A percentile compares a stretch with the other conserved stretches of the same genome.
Conservation (phyloP, 176 grass and related monocot genomes). For the Paspalum notatum region DNA sequence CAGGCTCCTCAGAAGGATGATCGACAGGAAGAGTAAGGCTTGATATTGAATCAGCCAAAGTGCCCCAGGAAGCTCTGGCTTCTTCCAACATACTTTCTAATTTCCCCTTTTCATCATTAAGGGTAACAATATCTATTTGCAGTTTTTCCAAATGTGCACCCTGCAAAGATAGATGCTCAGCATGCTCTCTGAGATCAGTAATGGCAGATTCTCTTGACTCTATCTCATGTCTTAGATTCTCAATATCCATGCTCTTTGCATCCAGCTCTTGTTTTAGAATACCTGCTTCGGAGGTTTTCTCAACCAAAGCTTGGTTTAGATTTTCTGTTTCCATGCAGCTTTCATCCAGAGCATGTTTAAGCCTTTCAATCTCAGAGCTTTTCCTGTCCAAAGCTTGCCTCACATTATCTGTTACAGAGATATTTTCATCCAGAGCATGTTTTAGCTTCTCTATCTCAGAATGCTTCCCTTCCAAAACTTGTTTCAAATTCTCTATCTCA, state of each 20-base stretch:
- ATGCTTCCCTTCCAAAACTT: constrained; percentile 53
- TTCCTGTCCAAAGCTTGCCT: constrained; percentile 37
- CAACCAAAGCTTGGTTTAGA: constrained; percentile 45
- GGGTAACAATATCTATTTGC: constrained; percentile 51
- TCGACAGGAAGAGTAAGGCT: constrained; percentile 62
- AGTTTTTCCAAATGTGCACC: constrained; percentile 53
- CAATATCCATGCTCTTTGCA: constrained; percentile 34
- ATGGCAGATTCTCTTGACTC: constrained; percentile 61
- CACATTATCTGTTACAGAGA: constrained; percentile 45
- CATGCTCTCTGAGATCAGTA: constrained; percentile 59
- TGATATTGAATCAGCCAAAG: constrained; percentile 64
- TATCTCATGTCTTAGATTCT: constrained; percentile 59
- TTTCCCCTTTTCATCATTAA: constrained; percentile 62
- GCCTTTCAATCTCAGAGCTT: constrained; percentile 43
- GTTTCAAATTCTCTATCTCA: constrained; percentile 63
- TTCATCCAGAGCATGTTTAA: constrained; percentile 47
- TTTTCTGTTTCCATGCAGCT: constrained; percentile 60
- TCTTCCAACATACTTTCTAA: constrained; percentile 63
- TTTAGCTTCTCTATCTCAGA: constrained; percentile 65
- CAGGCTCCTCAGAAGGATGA: constrained; percentile 52
- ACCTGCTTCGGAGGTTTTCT: constrained; percentile 35
- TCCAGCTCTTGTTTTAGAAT: constrained; percentile 41
- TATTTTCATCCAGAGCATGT: constrained; percentile 54
- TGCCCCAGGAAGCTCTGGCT: constrained; percentile 46
- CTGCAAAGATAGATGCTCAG: constrained; percentile 59